phyloP scores from a whole-genome alignment of 2,329 filamentous ascomycete genomes.

The Alternaria metachromatica region DNA sequence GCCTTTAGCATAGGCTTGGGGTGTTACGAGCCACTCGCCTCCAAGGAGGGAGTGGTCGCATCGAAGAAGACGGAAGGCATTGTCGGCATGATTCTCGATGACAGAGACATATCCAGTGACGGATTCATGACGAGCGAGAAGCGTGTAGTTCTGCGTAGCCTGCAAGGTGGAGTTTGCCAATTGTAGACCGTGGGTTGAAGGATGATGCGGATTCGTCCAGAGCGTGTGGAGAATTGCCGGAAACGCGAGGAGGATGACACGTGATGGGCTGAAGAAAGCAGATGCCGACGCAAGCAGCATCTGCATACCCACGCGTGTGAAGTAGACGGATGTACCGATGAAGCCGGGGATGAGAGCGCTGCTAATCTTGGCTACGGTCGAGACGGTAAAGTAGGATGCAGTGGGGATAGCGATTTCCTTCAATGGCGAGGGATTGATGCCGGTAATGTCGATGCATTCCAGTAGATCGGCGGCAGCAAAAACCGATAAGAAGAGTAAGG shows the following conservation, averaged over 20 bases:
- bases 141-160: constrained; percentile 68
- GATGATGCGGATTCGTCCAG: constrained; percentile 76
- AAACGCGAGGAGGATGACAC: constrained; percentile 68
- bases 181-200: constrained; percentile 64
- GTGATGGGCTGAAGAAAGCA: constrained; percentile 71
- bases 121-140: constrained; percentile 84
- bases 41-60: constrained; percentile 95
- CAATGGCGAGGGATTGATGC: constrained; percentile 62
- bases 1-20: constrained; percentile 46
- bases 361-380: constrained; percentile 52
- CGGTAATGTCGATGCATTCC: constrained; percentile 65
- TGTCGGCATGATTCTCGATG: constrained; percentile 70
- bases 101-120: constrained; percentile 92
- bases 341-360: constrained; percentile 53
- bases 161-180: constrained; percentile 70
- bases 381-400: constrained; percentile 70
- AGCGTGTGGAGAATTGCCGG: constrained; percentile 77
- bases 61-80: constrained; percentile 80
- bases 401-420: constrained; percentile 71
- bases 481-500: constrained; percentile 50
- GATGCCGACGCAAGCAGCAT: constrained; percentile 70
- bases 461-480: constrained; percentile 59
- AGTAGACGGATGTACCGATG: constrained; percentile 67
- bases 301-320: constrained; percentile 76
- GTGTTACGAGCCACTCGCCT: constrained; percentile 80